Percentiles rank a stretch among this genome's conserved stretches.
phyloP scores from a whole-genome alignment of 371 early-diverging fungal species.

The Umbelopsis sp. region DNA sequence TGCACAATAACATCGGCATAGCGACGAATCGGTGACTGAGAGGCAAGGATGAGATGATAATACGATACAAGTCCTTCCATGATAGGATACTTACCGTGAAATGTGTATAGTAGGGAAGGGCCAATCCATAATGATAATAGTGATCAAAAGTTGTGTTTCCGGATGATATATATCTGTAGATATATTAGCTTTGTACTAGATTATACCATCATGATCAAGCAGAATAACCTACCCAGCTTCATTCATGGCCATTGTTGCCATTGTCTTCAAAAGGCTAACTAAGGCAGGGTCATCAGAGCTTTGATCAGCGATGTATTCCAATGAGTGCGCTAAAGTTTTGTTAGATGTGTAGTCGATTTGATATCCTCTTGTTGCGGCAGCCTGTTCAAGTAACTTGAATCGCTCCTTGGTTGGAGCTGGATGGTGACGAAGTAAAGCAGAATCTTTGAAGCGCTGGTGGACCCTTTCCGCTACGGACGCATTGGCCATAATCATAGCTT shows the following conservation, averaged over 20 bases:
- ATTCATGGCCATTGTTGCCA: conserved; percentile 82
- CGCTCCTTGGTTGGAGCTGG: conserved; percentile 69
- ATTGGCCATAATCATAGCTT: conserved; percentile 99
- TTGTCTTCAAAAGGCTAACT: conserved; percentile 64
- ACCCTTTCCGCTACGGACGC: conserved; percentile 89
- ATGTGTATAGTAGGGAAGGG: conserved; percentile 89
- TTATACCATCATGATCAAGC: neutral
- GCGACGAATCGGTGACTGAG: conserved; percentile 94
- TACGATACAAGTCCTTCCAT: neutral
- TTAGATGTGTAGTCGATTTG: conserved; percentile 69
- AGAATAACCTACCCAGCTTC: conserved; percentile 64
- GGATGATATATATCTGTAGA: conserved; percentile 57
- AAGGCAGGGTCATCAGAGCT: conserved; percentile 57
- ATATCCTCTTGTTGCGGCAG: conserved; percentile 68
- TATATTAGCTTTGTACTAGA: too few relatives aligned
- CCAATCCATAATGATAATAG: conserved; percentile 87
- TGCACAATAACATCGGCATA: conserved; percentile 99
- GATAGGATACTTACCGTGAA: conserved; percentile 68
- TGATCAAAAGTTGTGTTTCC: conserved; percentile 51
- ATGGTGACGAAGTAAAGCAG: conserved; percentile 90
- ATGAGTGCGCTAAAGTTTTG: conserved; percentile 63
- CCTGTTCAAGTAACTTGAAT: conserved; percentile 70
- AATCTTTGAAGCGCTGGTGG: conserved; percentile 75
- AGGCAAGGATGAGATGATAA: too few relatives aligned
- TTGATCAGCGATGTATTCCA: conserved; percentile 42